These are phyloP conservation scores for Angomonas ambiguus DNA, from an alignment of 208 protist genomes.

Conservation along the genomic window DNA sequence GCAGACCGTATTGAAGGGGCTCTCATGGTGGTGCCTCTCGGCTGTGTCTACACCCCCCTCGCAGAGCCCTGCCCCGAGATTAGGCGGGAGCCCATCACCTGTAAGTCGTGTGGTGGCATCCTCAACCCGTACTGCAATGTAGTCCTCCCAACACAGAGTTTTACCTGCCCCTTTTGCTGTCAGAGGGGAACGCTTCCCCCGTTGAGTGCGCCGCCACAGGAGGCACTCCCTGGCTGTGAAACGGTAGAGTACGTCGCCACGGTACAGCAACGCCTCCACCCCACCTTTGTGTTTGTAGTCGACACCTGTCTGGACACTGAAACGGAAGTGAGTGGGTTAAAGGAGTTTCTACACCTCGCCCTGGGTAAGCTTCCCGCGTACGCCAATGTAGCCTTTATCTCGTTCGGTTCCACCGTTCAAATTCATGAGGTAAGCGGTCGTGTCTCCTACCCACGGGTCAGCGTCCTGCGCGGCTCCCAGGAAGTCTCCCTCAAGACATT, in stretches of 20 bases:
- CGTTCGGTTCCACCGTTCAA: slow-evolving; percentile 95
- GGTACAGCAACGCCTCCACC: slow-evolving; percentile 36
- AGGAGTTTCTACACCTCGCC: slow-evolving; percentile 89
- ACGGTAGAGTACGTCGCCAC: slow-evolving; percentile 95
- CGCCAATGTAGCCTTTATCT: slow-evolving; percentile 95
- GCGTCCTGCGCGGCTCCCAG: slow-evolving; percentile 74
- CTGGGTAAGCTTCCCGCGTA: slow-evolving; percentile 93
- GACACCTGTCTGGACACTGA: slow-evolving; percentile 96
- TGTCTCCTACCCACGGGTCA: slow-evolving; percentile 79
- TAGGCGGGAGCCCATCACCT: slow-evolving; percentile 92
- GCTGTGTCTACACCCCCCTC: slow-evolving; percentile 96
- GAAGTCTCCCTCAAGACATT: slow-evolving; percentile 63
- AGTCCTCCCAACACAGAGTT: slow-evolving; percentile 61
- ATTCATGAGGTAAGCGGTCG: slow-evolving; percentile 70
- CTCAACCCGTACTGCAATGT: slow-evolving; percentile 93
- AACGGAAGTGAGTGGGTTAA: slow-evolving; percentile 91
- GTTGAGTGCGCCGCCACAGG: slow-evolving; percentile 83
- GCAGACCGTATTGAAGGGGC: slow-evolving; percentile 92
- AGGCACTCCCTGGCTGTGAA: slow-evolving; percentile 88
- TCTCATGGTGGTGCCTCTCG: slow-evolving; percentile 94
- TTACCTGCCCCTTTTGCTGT: slow-evolving; percentile 95
- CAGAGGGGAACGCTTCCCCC: slow-evolving; percentile 93
- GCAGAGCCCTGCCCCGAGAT: slow-evolving; percentile 82
- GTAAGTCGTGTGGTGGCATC: slow-evolving; percentile 86
- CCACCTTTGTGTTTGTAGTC: slow-evolving; percentile 95